A percentile compares a stretch with the other conserved stretches of the same genome.
Evolutionary conservation across 2,329 filamentous ascomycete genomes (phyloP).

Genomic region (Teratosphaeria destructans): DNA sequence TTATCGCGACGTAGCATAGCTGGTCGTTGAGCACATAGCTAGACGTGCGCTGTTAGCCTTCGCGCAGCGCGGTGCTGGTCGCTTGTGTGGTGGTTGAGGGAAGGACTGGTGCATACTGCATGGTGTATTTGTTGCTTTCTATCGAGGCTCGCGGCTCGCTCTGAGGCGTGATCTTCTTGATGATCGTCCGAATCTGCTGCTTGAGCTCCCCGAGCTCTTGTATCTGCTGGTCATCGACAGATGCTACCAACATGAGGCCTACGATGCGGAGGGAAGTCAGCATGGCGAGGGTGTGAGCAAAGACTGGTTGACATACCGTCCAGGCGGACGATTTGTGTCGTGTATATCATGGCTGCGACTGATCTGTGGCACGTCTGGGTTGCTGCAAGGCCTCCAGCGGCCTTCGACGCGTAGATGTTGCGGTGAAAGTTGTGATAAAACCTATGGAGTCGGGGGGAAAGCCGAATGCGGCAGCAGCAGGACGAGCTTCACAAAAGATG

Average conservation of each 20-base stretch:
- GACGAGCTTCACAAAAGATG: background rate
- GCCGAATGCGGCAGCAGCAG: background rate
- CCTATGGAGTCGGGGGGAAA: background rate
- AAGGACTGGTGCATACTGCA: conserved; percentile 57
- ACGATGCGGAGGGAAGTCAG: conserved; percentile 9
- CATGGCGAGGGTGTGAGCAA: background rate
- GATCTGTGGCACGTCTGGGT: background rate
- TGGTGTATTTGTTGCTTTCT: conserved; percentile 69
- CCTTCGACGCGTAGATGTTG: background rate
- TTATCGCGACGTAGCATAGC: conserved; percentile 87
- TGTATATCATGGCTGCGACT: conserved; percentile 23
- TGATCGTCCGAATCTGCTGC: conserved; percentile 77
- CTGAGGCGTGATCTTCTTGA: conserved; percentile 78
- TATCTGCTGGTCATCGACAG: conserved; percentile 80
- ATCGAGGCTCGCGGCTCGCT: conserved; percentile 86
- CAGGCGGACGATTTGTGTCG: conserved; percentile 86
- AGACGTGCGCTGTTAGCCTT: conserved; percentile 14
- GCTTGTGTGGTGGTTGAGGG: background rate
- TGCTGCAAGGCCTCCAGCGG: background rate
- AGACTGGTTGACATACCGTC: conserved; percentile 52
- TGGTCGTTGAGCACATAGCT: conserved; percentile 78
- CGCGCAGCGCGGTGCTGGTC: background rate
- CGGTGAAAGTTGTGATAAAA: background rate
- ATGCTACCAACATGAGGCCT: conserved; percentile 93
- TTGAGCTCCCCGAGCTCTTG: conserved; percentile 77